phyloP scores from a whole-genome alignment of 169 alveolate genomes.

The Plasmodium chabaudi region DNA sequence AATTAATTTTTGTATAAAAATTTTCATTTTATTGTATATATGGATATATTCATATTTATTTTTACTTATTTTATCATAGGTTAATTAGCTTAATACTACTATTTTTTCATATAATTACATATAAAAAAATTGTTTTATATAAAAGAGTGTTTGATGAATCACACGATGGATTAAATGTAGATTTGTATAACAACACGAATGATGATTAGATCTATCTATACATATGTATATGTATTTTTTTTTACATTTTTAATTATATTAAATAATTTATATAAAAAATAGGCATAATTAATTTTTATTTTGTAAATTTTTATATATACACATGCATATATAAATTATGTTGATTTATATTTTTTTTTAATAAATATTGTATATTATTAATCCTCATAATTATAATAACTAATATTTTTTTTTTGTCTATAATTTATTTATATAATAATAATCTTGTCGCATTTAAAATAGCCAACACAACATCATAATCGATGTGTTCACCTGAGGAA shows the following conservation, averaged over 20 bases:
- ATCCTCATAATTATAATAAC: not conserved
- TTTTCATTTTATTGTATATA: not conserved
- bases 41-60: not conserved
- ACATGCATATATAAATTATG: not conserved
- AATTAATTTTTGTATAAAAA: not conserved
- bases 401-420: constrained; percentile 40
- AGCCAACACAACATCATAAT: constrained; percentile 52
- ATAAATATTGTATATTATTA: constrained; percentile 1
- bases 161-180: constrained; percentile 49
- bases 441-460: constrained; percentile 66
- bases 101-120: constrained; percentile 53
- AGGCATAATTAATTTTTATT: not conserved
- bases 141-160: constrained; percentile 65
- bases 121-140: constrained; percentile 56
- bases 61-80: constrained; percentile 28
- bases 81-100: constrained; percentile 53
- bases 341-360: not conserved
- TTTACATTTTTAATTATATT: not conserved
- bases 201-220: constrained; percentile 16
- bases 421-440: constrained; percentile 68
- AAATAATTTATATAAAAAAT: not conserved
- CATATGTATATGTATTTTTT: not conserved
- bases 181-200: constrained; percentile 59
- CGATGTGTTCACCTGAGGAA: constrained; percentile 52
- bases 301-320: not conserved